These are phyloP conservation scores for Dalbergia cultrata DNA, from an alignment of 306 rosid species.

Conservation along the genomic window DNA sequence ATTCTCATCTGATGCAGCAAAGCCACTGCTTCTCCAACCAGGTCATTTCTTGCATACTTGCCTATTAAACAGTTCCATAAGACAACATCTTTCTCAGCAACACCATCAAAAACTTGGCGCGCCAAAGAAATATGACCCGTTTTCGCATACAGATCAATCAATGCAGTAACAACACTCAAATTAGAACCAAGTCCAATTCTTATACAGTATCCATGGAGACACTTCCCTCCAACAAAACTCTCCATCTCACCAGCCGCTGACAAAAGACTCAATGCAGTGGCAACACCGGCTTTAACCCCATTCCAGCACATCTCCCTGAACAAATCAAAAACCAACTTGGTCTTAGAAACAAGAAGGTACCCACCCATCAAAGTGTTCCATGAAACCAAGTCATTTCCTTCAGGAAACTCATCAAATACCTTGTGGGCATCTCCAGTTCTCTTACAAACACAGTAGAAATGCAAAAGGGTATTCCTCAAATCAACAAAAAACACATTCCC, in stretches of 20 bases:
- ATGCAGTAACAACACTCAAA: constrained; percentile 62
- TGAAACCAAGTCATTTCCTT: constrained; percentile 64
- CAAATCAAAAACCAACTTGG: constrained; percentile 55
- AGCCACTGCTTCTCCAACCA: constrained; percentile 60
- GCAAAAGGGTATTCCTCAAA: constrained; percentile 67
- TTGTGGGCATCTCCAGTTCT: constrained; percentile 65
- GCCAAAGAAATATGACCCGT: constrained; percentile 52
- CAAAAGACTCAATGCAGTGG: constrained; percentile 59
- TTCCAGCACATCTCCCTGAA: constrained; percentile 55
- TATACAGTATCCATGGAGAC: constrained; percentile 66
- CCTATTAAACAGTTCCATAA: constrained; percentile 77
- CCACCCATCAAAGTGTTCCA: constrained; percentile 80
- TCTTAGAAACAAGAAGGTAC: constrained; percentile 59
- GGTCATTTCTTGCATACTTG: constrained; percentile 62
- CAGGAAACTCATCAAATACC: constrained; percentile 67
- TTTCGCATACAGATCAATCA: constrained; percentile 70
- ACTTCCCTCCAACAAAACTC: constrained; percentile 49
- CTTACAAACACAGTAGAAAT: constrained; percentile 58
- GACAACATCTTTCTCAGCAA: constrained; percentile 65
- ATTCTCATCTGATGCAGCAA: constrained; percentile 61
- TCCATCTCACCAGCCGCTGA: constrained; percentile 63
- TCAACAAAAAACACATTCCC: constrained; percentile 61
- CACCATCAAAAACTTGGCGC: constrained; percentile 53
- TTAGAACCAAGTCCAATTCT: constrained; percentile 53
- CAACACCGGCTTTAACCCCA: constrained; percentile 56